These are phyloP conservation scores for Acarospora socialis DNA, from an alignment of 2,329 filamentous ascomycete genomes.

Conservation along the genomic window DNA sequence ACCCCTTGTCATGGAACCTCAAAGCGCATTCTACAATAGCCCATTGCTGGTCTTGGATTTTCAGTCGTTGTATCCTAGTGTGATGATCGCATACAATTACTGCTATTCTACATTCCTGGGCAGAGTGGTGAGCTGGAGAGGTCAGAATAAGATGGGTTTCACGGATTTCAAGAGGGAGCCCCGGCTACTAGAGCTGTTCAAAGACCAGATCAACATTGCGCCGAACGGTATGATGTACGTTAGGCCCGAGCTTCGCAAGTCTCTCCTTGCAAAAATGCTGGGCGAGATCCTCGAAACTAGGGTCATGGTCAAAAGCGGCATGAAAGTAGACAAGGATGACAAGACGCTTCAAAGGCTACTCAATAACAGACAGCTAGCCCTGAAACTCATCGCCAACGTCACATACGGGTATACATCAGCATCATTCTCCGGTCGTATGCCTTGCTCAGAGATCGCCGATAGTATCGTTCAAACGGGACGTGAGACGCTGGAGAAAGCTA, in stretches of 20 bases:
- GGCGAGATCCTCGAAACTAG: conserved; percentile 89
- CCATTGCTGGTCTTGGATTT: conserved; percentile 89
- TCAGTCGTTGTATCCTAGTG: conserved; percentile 86
- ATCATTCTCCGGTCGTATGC: conserved; percentile 93
- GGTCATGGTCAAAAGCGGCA: conserved; percentile 94
- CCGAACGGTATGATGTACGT: conserved; percentile 96
- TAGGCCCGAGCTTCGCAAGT: conserved; percentile 73
- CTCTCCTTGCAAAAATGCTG: conserved; percentile 88
- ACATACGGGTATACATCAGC: conserved; percentile 97
- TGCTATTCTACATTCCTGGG: conserved; percentile 96
- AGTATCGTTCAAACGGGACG: conserved; percentile 94
- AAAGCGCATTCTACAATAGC: conserved; percentile 84
- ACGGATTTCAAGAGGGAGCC: conserved; percentile 68
- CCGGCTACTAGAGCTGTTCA: conserved; percentile 59
- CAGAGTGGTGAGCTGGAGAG: conserved; percentile 74
- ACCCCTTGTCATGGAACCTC: conserved; percentile 93
- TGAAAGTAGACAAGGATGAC: conserved; percentile 88
- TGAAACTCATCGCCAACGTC: conserved; percentile 96
- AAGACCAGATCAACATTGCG: conserved; percentile 78
- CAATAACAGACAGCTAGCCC: conserved; percentile 83
- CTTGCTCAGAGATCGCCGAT: conserved; percentile 93
- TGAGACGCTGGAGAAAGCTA: conserved; percentile 87
- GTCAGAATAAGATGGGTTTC: conserved; percentile 88
- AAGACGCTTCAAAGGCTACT: conserved; percentile 70
- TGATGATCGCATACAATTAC: conserved; percentile 99